Evolutionary conservation across 2,329 filamentous ascomycete species (phyloP).

Genomic region (Seiridium cupressi): DNA sequence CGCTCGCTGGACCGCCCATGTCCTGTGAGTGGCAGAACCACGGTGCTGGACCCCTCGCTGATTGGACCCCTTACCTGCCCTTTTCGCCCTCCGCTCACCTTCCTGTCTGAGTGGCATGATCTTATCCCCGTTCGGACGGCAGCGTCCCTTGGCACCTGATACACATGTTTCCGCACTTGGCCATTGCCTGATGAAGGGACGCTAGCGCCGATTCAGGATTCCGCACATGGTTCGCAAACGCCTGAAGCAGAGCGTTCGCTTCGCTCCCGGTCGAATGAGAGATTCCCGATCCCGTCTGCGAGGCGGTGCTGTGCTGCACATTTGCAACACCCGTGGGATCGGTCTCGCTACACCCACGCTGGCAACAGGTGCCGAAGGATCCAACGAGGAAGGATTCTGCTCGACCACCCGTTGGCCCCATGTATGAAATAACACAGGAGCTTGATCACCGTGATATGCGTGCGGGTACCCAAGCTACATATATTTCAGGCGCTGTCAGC

Average conservation of each 20-base stretch:
- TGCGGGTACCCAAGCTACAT: too few species aligned
- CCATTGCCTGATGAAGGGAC: neutral
- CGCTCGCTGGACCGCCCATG: neutral
- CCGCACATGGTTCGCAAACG: neutral
- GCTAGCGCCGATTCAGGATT: neutral
- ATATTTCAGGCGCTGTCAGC: neutral
- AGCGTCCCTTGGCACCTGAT: neutral
- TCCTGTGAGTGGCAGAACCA: constrained; percentile 2
- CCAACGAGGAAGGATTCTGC: neutral
- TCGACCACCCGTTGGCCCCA: neutral
- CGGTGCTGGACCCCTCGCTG: neutral
- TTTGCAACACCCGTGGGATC: too few species aligned
- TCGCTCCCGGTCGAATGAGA: neutral
- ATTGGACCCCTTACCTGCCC: neutral
- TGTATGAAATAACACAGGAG: neutral
- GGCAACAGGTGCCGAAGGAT: neutral
- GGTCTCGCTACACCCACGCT: neutral
- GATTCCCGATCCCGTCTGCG: neutral
- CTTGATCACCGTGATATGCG: too few species aligned
- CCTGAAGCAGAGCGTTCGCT: neutral
- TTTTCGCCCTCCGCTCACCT: neutral
- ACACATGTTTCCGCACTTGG: neutral
- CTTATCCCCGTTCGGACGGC: neutral
- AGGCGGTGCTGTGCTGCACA: too few species aligned
- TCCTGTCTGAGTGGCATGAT: neutral